Evolutionary conservation across 768 basidiomycete species (phyloP).

Genomic region (Rhodocollybia butyracea): DNA sequence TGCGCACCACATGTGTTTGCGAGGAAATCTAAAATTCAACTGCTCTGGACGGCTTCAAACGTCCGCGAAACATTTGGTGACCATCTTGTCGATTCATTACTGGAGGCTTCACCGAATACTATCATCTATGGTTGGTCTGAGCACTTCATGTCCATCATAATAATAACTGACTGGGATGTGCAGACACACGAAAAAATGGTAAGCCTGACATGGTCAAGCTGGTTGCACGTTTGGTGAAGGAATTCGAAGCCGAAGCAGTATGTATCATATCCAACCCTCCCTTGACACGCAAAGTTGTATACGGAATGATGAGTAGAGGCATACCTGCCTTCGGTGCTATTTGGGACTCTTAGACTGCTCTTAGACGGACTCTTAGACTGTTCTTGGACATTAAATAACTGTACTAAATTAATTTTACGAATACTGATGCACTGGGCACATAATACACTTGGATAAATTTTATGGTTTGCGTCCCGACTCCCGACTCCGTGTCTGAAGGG

Average conservation of each 20-base stretch:
- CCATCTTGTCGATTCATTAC: constrained; percentile 34
- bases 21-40: constrained; percentile 27
- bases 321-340: constrained; percentile 40
- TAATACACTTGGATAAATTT: too few relatives aligned
- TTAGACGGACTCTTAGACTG: neutral
- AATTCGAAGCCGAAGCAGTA: constrained; percentile 37
- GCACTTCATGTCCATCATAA: too few relatives aligned
- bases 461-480: too few relatives aligned
- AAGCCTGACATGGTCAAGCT: constrained; percentile 33
- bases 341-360: constrained; percentile 30
- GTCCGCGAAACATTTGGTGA: constrained; percentile 42
- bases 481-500: too few relatives aligned
- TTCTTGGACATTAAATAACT: constrained; percentile 1
- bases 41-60: constrained; percentile 39
- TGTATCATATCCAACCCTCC: constrained; percentile 40
- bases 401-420: too few relatives aligned
- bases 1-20: constrained; percentile 35
- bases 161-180: too few relatives aligned
- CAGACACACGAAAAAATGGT: constrained; percentile 29
- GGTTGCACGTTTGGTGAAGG: constrained; percentile 33
- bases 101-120: constrained; percentile 29
- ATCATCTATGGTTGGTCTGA: constrained; percentile 33
- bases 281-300: constrained; percentile 37
- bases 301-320: constrained; percentile 37
- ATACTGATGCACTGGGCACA: too few relatives aligned